Evolutionary conservation across 2,329 filamentous ascomycete species (phyloP).

Genomic region (Metarhizium brunneum): DNA sequence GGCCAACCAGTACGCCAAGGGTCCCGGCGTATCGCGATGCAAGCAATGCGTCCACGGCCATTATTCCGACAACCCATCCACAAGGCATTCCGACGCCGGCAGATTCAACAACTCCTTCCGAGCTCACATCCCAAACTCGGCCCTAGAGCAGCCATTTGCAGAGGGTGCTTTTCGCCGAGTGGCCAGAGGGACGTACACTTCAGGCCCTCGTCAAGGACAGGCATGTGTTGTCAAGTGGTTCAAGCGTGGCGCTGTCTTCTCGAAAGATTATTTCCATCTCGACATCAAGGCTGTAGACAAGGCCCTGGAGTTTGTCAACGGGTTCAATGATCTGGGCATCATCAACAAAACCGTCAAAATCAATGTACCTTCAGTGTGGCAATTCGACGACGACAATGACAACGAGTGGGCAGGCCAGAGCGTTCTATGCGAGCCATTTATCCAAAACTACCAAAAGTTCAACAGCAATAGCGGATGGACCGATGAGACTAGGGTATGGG

Average conservation of each 20-base stretch:
- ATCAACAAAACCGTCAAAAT: constrained; percentile 23
- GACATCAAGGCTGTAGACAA: constrained; percentile 28
- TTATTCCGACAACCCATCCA: not conserved
- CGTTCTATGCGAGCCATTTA: constrained; percentile 26
- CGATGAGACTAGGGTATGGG: constrained; percentile 19
- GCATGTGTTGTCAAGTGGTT: constrained; percentile 28
- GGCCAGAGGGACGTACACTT: constrained; percentile 17
- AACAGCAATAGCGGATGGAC: constrained; percentile 34
- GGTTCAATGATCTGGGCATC: constrained; percentile 23
- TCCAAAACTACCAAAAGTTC: constrained; percentile 32
- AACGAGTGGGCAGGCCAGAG: constrained; percentile 11
- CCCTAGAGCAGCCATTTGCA: constrained; percentile 6
- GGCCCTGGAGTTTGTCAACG: constrained; percentile 24
- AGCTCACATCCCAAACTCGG: not conserved
- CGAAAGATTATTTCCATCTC: constrained; percentile 22
- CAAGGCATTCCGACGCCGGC: constrained; percentile 3
- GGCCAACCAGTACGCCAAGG: constrained; percentile 4
- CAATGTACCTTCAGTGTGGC: constrained; percentile 26
- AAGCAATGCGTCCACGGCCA: constrained; percentile 8
- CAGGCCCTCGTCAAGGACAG: constrained; percentile 20
- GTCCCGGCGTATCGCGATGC: constrained; percentile 3
- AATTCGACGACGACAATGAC: constrained; percentile 4
- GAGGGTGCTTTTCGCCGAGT: constrained; percentile 11
- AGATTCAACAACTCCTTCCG: constrained; percentile 7
- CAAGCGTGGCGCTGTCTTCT: constrained; percentile 25